phyloP scores from a whole-genome alignment of 2,329 filamentous ascomycete species.

The Cercospora zeina region DNA sequence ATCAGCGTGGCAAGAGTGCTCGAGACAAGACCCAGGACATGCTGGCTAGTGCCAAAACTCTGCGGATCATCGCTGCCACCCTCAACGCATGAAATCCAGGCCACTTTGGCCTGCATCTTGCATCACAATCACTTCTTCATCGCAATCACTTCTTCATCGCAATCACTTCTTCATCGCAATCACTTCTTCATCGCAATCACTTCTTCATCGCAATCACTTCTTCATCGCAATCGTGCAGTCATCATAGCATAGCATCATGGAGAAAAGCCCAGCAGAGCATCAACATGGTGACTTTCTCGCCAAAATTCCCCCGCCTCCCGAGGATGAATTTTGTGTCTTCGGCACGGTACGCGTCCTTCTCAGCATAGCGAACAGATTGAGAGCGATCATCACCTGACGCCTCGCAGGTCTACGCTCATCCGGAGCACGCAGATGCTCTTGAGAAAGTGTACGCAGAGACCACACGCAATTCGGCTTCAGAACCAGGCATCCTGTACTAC shows the following conservation, averaged over 20 bases:
- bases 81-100: background rate
- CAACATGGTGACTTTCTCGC: constrained; percentile 20
- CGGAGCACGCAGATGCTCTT: constrained; percentile 39
- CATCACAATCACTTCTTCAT: background rate
- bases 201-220: no score
- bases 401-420: constrained; percentile 34
- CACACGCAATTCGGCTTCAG: constrained; percentile 32
- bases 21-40: constrained; percentile 9
- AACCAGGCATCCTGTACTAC: constrained; percentile 39
- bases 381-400: background rate
- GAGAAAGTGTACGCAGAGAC: constrained; percentile 40
- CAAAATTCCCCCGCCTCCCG: constrained; percentile 15
- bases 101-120: background rate
- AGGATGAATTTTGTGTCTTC: constrained; percentile 23
- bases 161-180: background rate
- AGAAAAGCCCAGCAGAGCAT: constrained; percentile 17
- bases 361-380: background rate
- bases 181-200: no score
- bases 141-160: background rate
- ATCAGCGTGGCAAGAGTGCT: background rate
- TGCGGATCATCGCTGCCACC: background rate
- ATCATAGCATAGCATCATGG: constrained; percentile 13
- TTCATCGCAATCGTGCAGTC: background rate
- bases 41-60: constrained; percentile 6
- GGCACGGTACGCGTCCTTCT: constrained; percentile 12